phyloP scores from a whole-genome alignment of 305 asterid genomes.

The Solanum hybrid region DNA sequence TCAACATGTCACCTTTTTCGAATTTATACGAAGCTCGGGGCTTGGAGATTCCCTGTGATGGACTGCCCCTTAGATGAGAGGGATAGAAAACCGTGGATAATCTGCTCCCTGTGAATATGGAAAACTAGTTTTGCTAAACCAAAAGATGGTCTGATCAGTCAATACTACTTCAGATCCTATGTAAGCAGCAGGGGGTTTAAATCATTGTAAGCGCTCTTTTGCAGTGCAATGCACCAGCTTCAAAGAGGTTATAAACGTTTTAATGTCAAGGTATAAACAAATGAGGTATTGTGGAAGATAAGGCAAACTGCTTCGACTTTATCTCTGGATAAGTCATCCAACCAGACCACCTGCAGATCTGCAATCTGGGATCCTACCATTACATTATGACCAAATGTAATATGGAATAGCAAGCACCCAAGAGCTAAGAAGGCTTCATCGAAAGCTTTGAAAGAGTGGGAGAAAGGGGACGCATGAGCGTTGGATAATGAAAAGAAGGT shows the following conservation, averaged over 20 bases:
- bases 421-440: too few species aligned
- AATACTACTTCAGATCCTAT: not conserved
- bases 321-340: not conserved
- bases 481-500: not conserved
- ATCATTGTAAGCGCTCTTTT: not conserved
- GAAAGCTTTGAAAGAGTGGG: too few species aligned
- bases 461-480: too few species aligned
- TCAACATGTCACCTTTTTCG: not conserved
- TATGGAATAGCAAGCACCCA: too few species aligned
- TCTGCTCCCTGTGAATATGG: not conserved
- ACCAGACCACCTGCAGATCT: not conserved
- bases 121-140: not conserved
- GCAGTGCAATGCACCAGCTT: not conserved
- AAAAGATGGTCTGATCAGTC: not conserved
- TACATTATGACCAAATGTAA: too few species aligned
- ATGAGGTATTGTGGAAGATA: not conserved
- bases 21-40: not conserved
- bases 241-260: not conserved
- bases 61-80: not conserved
- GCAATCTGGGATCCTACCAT: not conserved
- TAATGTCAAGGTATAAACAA: not conserved
- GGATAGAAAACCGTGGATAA: not conserved
- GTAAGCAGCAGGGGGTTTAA: not conserved
- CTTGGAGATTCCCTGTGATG: not conserved
- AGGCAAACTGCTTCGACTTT: not conserved